Conservation (phyloP, 176 grass and related monocot genomes). For the Hordeum marinum region DNA sequence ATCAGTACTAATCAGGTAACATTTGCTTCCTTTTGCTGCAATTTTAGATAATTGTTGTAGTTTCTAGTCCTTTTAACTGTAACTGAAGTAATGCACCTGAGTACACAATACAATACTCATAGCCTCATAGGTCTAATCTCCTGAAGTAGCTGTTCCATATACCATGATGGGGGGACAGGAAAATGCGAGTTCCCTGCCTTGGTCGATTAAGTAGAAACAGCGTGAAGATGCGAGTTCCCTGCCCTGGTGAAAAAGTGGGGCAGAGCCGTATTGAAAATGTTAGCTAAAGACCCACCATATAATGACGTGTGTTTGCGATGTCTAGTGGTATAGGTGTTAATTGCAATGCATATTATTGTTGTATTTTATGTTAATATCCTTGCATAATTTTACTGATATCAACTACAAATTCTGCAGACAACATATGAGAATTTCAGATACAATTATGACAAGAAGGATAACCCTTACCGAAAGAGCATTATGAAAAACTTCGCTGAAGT, state of each 20-base stretch:
- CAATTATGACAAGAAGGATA: slow-evolving; percentile 53
- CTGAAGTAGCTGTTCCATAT: slow-evolving; percentile 4
- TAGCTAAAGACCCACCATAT: not conserved
- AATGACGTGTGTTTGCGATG: not conserved
- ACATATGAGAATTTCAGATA: slow-evolving; percentile 71
- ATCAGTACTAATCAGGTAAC: slow-evolving; percentile 66
- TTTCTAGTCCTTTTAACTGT: not conserved
- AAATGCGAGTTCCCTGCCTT: not conserved
- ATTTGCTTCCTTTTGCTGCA: not conserved
- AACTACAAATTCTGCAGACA: slow-evolving; percentile 38
- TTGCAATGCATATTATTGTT: not conserved
- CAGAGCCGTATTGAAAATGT: not conserved
- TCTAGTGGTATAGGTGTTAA: not conserved
- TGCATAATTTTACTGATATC: not conserved
- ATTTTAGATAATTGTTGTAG: not conserved
- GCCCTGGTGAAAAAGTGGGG: not conserved
- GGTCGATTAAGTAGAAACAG: not conserved
- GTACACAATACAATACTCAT: not conserved
- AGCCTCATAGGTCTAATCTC: not conserved
- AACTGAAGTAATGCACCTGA: not conserved
- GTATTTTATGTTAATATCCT: not conserved
- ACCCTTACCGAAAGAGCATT: slow-evolving; percentile 50
- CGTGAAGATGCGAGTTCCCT: not conserved
- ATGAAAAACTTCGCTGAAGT: slow-evolving; percentile 45
- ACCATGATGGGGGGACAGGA: not conserved